Base-by-base conservation (phyloP, 1,139 yeast species). In the Zygosaccharomyces pseudobailii region DNA sequence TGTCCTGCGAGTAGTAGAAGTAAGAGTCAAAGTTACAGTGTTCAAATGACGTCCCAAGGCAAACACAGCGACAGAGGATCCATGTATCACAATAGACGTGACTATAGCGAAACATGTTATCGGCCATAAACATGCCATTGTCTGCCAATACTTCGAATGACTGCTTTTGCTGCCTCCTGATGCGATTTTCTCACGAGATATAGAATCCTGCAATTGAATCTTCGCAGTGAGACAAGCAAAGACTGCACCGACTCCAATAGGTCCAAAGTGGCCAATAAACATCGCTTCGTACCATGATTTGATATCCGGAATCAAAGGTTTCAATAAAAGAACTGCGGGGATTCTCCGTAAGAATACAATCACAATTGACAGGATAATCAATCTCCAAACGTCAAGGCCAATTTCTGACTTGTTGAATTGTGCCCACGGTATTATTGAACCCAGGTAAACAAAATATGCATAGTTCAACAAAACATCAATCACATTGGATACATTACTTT, bases 261-360 rank as follows among this genome's bases (percentile, higher is more conserved):
- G 98, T 39, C 98, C 98, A 66, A 92, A 92, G 70, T 92, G 97
- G 22, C 97, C 97, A 66, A 95, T 90, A 62, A 92, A 89, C 6
- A 92, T 63, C 0, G 97, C 97, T 64, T 92, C 97, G 67, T 96
- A 79, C 97, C 97, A 90, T 32, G 92, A 81, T 58, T 87, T 82
- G 40, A 92, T 80, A 66, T 90, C 97, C 0, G 97, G 96, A 10
- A 87, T 84, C 17, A 90, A 65, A 0, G 90, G 88, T 62, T 87
- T 87, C 48, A 87, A 71, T 0, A 80, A 78, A 45, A 90, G 63
- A 39, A 90, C 89, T 0, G 95, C 95, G 0, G 98, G 98, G 7
- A 92, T 73, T 63, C 98, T 76, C 64, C 97, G 76, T 56, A 90
- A 76, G 51, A 87, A 77, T 10, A 92, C 72, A 30, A 92, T 79